Percentiles rank a stretch among this genome's conserved stretches.
phyloP scores from a whole-genome alignment of 371 early-diverging fungal genomes.

The Mucor indicus region DNA sequence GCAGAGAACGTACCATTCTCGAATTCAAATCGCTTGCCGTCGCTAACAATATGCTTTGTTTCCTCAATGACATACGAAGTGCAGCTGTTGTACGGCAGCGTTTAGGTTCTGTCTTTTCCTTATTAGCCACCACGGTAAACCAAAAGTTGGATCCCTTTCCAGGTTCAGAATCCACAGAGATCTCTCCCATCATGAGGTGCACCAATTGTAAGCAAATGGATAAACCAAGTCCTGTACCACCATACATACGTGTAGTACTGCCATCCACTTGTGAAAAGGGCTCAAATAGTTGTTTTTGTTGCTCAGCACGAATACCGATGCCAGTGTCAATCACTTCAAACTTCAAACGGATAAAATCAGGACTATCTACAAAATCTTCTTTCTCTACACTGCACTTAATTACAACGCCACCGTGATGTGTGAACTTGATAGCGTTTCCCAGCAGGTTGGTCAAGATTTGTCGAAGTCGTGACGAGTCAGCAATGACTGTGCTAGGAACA shows the following conservation, averaged over 20 bases:
- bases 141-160: conserved; percentile 60
- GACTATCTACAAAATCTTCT: conserved; percentile 6
- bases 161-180: conserved; percentile 50
- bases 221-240: conserved; percentile 66
- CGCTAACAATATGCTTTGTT: conserved; percentile 35
- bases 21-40: conserved; percentile 32
- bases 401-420: conserved; percentile 55
- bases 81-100: conserved; percentile 6
- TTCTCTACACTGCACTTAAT: conserved; percentile 38
- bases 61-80: conserved; percentile 10
- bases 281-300: conserved; percentile 51
- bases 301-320: conserved; percentile 58
- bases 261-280: conserved; percentile 66
- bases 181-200: conserved; percentile 54
- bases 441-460: conserved; percentile 47
- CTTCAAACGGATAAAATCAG: conserved; percentile 22
- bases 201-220: conserved; percentile 58
- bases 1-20: conserved; percentile 34
- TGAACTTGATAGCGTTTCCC: conserved; percentile 70
- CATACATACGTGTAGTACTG: conserved; percentile 55
- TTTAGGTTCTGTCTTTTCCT: conserved; percentile 16
- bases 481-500: conserved; percentile 41
- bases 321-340: conserved; percentile 63
- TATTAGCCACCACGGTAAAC: conserved; percentile 43
- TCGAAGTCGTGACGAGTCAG: conserved; percentile 45